Base-by-base conservation (phyloP, 768 basidiomycete species). In the Calocybe gangraenosa region DNA sequence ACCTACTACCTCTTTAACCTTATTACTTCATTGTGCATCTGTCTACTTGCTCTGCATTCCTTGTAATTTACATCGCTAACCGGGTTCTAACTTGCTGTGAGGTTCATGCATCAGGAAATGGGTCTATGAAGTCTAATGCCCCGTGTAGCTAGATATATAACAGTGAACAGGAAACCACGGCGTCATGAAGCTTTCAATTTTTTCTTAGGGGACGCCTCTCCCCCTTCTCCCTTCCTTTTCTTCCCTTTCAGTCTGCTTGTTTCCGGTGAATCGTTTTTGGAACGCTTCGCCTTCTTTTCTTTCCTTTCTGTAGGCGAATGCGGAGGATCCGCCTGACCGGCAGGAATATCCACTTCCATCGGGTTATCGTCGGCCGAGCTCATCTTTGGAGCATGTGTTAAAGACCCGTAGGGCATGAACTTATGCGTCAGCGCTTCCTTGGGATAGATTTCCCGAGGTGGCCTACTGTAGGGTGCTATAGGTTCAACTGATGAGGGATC, bases 371-470 rank as follows among this genome's bases (percentile, higher is more conserved):
- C 58, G n/a, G 23, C 38, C 11, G 53, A 58, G 14, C 57, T 59
- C 2, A 45, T 58, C 7, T 64, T 58, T 10, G 11, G 34, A 22
- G 39, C 25, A 1, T 51, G 52, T 15, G 50, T 56, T 51, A 69
- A 58, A 11, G 82, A 76, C 1, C 84, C 84, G 21, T 74, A 77
- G 0, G 86, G 85, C 51, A 78, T 57, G 59, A 84, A 88, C 1
- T 65, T 58, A 52, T 87, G 84, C 46, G 70, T 86, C 23, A 88
- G 68, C 1, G 79, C 52, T 36, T 85, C 80, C 37, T 68, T 65
- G 0, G 86, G 76, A 53, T 87, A 78, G 8, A 65, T 70, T 3
- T 73, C 67, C 15, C 86, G 73, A 1, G 79, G 71, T 6, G 80
- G 76, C 48, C 79, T 79, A 57, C 76, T 65, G 44, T 69, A 64